Conservation (phyloP, 2,329 filamentous ascomycete species). For the Fusarium caatingaense region DNA sequence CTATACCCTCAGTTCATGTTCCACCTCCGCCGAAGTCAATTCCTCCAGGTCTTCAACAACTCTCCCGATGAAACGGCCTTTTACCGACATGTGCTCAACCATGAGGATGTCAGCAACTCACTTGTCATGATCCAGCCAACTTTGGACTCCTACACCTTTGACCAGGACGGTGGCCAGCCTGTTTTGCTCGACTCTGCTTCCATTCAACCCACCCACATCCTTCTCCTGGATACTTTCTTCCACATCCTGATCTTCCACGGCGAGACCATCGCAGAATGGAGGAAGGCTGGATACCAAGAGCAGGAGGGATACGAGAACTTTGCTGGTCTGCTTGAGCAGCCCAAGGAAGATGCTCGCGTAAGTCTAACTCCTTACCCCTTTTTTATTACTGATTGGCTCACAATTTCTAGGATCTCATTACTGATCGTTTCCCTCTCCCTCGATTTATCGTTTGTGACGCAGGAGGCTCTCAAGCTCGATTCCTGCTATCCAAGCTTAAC, state of each 20-base stretch:
- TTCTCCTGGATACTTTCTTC: constrained; percentile 98
- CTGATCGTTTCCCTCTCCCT: constrained; percentile 96
- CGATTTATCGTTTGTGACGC: constrained; percentile 99
- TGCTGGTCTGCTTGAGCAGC: constrained; percentile 84
- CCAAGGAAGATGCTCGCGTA: constrained; percentile 96
- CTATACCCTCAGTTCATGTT: constrained; percentile 99
- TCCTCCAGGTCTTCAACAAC: constrained; percentile 99
- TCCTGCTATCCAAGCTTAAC: constrained; percentile 96
- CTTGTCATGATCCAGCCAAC: constrained; percentile 99
- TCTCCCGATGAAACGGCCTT: constrained; percentile 99
- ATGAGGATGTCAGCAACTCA: constrained; percentile 96
- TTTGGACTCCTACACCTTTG: constrained; percentile 95
- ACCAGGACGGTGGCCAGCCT: constrained; percentile 90
- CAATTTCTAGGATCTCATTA: constrained; percentile 82
- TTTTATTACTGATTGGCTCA: constrained; percentile 23
- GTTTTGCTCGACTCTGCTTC: constrained; percentile 97
- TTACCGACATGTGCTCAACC: constrained; percentile 95
- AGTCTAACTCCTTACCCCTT: constrained; percentile 48
- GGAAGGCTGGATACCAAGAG: constrained; percentile 96
- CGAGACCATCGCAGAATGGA: constrained; percentile 97
- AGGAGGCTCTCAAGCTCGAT: constrained; percentile 97
- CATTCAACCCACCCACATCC: constrained; percentile 92
- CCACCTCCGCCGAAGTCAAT: constrained; percentile 95
- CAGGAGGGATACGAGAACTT: constrained; percentile 99
- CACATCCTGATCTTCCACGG: constrained; percentile 99